Conservation (phyloP, 805 yeast genomes). For the Maudiozyma serrabonitensis region DNA sequence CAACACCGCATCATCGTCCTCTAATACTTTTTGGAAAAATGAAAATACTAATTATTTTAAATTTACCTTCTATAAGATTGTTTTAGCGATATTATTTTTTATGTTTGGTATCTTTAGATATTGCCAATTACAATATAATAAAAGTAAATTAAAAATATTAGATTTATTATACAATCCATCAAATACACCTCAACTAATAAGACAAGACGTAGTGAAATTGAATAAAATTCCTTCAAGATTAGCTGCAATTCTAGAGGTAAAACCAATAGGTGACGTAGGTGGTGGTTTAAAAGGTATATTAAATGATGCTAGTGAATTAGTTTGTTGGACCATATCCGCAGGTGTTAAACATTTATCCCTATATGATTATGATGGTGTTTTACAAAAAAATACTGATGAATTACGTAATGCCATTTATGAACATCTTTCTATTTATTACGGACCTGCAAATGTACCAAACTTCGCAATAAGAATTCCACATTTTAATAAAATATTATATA, state of each 20-base stretch:
- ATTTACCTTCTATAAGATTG: constrained; percentile 34
- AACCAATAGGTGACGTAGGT: constrained; percentile 72
- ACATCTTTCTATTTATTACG: constrained; percentile 64
- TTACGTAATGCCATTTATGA: constrained; percentile 47
- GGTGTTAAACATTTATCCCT: constrained; percentile 65
- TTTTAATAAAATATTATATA: constrained; percentile 38
- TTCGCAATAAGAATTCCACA: constrained; percentile 62
- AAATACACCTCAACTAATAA: constrained; percentile 74
- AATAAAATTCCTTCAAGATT: constrained; percentile 69
- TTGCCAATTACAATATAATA: constrained; percentile 42
- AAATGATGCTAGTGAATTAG: constrained; percentile 64
- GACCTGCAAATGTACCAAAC: constrained; percentile 55
- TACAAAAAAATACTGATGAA: constrained; percentile 46
- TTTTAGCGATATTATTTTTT: constrained; percentile 45
- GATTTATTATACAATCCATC: constrained; percentile 59
- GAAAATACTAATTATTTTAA: constrained; percentile 13
- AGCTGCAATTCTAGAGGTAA: constrained; percentile 65
- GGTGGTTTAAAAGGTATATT: constrained; percentile 82
- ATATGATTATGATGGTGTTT: constrained; percentile 69
- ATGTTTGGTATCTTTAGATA: constrained; percentile 48
- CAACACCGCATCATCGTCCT: background rate
- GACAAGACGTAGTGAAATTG: constrained; percentile 68
- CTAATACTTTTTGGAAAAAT: constrained; percentile 10
- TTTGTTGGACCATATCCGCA: constrained; percentile 85
- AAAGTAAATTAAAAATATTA: constrained; percentile 45